Evolutionary conservation across 2,329 filamentous ascomycete genomes (phyloP).

Genomic region (Penicillium fuscoglaucum): DNA sequence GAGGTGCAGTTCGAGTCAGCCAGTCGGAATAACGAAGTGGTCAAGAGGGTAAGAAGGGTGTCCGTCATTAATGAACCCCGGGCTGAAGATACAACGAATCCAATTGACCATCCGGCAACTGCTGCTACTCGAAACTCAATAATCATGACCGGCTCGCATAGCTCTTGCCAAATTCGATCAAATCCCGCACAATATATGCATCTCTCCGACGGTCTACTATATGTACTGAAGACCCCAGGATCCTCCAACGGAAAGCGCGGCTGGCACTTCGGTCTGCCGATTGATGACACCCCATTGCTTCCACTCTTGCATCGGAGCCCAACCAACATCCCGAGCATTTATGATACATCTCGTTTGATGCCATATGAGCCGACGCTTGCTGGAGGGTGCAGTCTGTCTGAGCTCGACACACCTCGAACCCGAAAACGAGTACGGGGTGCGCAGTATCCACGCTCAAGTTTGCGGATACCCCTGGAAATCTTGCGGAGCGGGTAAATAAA

Average conservation of each 20-base stretch:
- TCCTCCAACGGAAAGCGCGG: neutral
- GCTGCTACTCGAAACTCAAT: neutral
- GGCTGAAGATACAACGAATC: neutral
- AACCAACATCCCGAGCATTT: neutral
- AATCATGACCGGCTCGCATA: neutral
- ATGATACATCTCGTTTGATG: neutral
- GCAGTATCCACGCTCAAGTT: neutral
- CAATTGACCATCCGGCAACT: neutral
- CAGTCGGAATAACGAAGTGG: neutral
- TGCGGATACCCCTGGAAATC: neutral
- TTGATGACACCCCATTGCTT: neutral
- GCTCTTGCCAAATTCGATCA: neutral
- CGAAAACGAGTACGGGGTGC: neutral
- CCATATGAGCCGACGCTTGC: neutral
- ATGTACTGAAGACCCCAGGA: neutral
- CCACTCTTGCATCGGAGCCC: neutral
- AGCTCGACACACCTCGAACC: neutral
- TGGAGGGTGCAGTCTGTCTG: neutral
- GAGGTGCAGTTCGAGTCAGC: neutral
- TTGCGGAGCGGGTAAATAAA: neutral
- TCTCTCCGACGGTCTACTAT: neutral
- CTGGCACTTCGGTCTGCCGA: neutral
- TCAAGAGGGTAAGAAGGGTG: neutral
- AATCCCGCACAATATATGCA: neutral
- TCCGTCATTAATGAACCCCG: neutral